Evolutionary conservation across 257 asterid species (phyloP).

Genomic region (Eustoma russellianum): DNA sequence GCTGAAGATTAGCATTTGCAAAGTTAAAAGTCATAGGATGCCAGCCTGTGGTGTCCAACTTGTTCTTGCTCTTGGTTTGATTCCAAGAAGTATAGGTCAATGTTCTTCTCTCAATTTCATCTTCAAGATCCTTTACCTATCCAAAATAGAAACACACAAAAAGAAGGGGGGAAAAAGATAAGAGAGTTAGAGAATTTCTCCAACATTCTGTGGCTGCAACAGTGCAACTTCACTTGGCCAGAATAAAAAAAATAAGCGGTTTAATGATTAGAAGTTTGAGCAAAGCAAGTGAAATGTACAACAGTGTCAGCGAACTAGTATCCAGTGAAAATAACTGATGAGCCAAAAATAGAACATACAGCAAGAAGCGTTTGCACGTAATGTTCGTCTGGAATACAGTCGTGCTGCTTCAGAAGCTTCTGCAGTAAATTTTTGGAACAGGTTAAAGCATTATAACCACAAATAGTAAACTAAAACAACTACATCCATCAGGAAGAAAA

Average conservation of each 20-base stretch:
- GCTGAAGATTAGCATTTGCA: slow-evolving; percentile 57
- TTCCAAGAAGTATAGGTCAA: slow-evolving; percentile 86
- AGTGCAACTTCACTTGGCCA: background rate
- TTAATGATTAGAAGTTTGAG: background rate
- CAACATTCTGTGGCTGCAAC: background rate
- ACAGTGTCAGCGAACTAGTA: background rate
- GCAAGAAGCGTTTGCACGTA: slow-evolving; percentile 85
- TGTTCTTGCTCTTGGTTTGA: slow-evolving; percentile 35
- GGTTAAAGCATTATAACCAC: slow-evolving; percentile 11
- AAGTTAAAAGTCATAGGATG: slow-evolving; percentile 73
- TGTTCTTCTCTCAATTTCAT: slow-evolving; percentile 84
- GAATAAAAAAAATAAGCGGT: background rate
- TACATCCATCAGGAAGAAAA: background rate
- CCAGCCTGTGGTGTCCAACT: slow-evolving; percentile 54
- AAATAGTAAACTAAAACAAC: background rate
- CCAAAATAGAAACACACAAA: slow-evolving; percentile 6
- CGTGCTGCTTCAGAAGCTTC: slow-evolving; percentile 93
- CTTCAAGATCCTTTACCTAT: slow-evolving; percentile 68
- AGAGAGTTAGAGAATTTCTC: background rate
- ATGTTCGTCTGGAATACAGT: slow-evolving; percentile 99
- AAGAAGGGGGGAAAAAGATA: background rate
- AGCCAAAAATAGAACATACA: slow-evolving; percentile 29
- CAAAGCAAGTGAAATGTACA: too few relatives aligned
- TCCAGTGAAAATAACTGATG: background rate
- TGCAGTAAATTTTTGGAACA: slow-evolving; percentile 31